These are phyloP conservation scores for Scheffersomyces amazonensis DNA, from an alignment of 805 yeast genomes.

Conservation along the genomic window DNA sequence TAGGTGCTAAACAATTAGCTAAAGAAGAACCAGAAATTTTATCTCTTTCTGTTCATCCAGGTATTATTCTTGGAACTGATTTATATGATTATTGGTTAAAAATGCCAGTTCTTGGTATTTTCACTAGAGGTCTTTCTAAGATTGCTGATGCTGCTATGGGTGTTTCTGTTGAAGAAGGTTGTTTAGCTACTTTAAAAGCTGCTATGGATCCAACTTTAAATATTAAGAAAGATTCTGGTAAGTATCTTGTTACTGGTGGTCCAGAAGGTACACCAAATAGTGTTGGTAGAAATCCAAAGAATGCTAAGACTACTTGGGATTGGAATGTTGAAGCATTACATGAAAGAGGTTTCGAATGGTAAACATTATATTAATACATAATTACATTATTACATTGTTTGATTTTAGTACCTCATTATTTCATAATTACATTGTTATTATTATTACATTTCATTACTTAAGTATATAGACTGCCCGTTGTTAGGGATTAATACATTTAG, in stretches of 20 bases:
- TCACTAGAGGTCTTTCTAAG: constrained; percentile 13
- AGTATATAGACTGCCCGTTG: too few relatives aligned
- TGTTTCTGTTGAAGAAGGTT: constrained; percentile 32
- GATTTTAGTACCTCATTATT: too few relatives aligned
- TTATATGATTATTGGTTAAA: constrained; percentile 28
- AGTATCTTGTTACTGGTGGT: constrained; percentile 33
- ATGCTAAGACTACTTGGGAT: constrained; percentile 26
- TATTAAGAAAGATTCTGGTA: constrained; percentile 22
- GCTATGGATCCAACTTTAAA: constrained; percentile 27
- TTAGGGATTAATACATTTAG: too few relatives aligned
- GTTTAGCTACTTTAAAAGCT: constrained; percentile 29
- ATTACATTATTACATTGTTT: too few relatives aligned
- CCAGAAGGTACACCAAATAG: constrained; percentile 15
- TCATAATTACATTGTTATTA: too few relatives aligned
- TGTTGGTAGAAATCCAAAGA: constrained; percentile 18
- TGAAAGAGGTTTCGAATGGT: constrained; percentile 13
- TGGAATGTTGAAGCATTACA: constrained; percentile 20
- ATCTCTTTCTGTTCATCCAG: constrained; percentile 37
- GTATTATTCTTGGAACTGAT: constrained; percentile 31
- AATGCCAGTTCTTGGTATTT: constrained; percentile 19
- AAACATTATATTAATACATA: not conserved
- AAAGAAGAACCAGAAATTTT: constrained; percentile 27
- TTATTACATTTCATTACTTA: too few relatives aligned
- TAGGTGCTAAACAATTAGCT: constrained; percentile 25
- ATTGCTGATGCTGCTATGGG: constrained; percentile 18